These are phyloP conservation scores for Aristolochia fimbriata DNA, from an alignment of 164 flowering plant genomes.

Conservation along the genomic window DNA sequence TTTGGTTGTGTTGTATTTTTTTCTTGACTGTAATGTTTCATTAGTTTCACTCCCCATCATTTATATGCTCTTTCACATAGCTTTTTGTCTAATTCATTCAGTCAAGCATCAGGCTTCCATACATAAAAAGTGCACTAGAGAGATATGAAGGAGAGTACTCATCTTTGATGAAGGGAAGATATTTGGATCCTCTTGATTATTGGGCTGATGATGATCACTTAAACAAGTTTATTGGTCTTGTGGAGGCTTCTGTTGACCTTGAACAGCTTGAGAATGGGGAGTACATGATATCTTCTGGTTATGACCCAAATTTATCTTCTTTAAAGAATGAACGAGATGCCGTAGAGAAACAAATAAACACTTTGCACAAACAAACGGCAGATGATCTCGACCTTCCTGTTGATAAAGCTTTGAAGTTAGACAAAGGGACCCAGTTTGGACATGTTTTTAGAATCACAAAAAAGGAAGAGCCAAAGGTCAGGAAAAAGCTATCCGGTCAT, in stretches of 20 bases:
- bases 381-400: constrained; percentile 73
- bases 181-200: constrained; percentile 44
- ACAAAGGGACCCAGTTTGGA: constrained; percentile 88
- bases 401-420: constrained; percentile 85
- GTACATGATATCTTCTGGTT: constrained; percentile 80
- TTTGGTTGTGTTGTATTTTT: not conserved
- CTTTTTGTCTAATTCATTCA: constrained; percentile 26
- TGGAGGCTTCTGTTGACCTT: constrained; percentile 85
- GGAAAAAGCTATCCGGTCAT: constrained; percentile 72
- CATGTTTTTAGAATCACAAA: constrained; percentile 97
- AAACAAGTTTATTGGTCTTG: constrained; percentile 76
- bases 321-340: constrained; percentile 69
- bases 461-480: constrained; percentile 92
- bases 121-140: constrained; percentile 59
- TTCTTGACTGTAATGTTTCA: not conserved
- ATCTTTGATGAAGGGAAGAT: constrained; percentile 56
- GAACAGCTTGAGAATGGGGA: constrained; percentile 96
- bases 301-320: constrained; percentile 46
- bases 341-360: constrained; percentile 60
- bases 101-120: constrained; percentile 87
- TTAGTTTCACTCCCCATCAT: not conserved
- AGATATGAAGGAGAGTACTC: constrained; percentile 72
- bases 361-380: constrained; percentile 73
- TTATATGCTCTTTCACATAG: constrained; percentile 1
- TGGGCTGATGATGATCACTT: constrained; percentile 81